phyloP scores from a whole-genome alignment of 1,284 basidiomycete species.

The Moesziomyces globuligerus region DNA sequence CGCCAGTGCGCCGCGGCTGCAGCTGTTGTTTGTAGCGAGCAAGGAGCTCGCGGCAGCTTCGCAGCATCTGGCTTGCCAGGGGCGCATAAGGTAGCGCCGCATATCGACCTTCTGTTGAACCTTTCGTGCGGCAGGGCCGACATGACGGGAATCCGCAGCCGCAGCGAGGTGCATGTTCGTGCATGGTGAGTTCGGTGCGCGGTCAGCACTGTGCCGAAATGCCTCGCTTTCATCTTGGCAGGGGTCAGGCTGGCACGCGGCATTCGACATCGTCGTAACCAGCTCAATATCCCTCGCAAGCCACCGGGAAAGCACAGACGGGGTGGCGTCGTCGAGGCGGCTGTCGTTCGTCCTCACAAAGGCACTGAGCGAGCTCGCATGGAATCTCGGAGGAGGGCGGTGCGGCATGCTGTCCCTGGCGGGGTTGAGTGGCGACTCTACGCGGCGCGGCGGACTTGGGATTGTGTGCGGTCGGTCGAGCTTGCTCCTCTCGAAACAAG shows the following conservation, averaged over 20 bases:
- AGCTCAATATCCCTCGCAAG: not conserved
- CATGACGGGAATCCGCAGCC: too few relatives aligned
- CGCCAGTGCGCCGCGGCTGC: too few relatives aligned
- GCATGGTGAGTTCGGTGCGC: conserved; percentile 14
- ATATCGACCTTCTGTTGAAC: not conserved
- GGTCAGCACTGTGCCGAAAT: not conserved
- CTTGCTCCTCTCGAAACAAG: not conserved
- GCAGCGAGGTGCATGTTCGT: conserved; percentile 11
- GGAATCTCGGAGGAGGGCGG: too few relatives aligned
- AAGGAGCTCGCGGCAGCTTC: not conserved
- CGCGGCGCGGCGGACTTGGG: too few relatives aligned
- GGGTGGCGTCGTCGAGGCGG: too few relatives aligned
- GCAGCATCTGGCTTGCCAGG: not conserved
- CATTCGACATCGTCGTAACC: too few relatives aligned
- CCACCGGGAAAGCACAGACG: not conserved
- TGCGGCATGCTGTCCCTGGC: too few relatives aligned
- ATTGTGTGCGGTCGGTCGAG: not conserved
- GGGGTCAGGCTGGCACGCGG: conserved; percentile 4
- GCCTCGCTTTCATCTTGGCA: conserved; percentile 3
- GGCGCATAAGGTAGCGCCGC: not conserved
- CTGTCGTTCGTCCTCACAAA: too few relatives aligned
- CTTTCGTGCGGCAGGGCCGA: too few relatives aligned
- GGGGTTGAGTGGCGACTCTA: not conserved
- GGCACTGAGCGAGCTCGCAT: too few relatives aligned
- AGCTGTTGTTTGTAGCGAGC: not conserved